Base-by-base conservation (phyloP, 176 grass and related monocot species). In the Otatea glauca region DNA sequence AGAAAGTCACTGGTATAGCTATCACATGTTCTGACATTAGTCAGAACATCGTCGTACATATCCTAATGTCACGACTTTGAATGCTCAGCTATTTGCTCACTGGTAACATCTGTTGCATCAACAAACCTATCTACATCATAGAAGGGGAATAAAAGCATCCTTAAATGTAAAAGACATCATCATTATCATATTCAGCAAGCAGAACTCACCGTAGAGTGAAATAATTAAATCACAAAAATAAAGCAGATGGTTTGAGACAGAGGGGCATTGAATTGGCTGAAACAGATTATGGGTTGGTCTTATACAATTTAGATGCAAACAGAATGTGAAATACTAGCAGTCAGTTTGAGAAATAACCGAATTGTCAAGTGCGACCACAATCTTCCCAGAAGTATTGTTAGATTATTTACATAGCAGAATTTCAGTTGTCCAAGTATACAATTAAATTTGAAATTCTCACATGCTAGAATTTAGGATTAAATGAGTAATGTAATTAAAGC, bases 391-490 rank as follows among this genome's bases (percentile, higher is more conserved):
- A 59, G 58, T 81, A 45, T 4, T 24, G 3, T 17, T 45, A 70
- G 58, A 76, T 84, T 24, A 67, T 72, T 44, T 18, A 47, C 13
- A 50, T 20, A 84, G 8, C 5, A 75, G 3, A 23, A 74, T 2
- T n/a, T 58, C 5, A 3, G 12, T 14, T 61, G 35, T 65, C 20
- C 56, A 70, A 47, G 61, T 39, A 71, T 21, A 27, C 9, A 53
- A 24, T 23, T 64, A 81, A 13, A 43, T 55, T 32, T 77, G 24
- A 77, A 77, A 43, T 48, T 76, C n/a, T 56, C 21, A 76, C 77
- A 70, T 35, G 38, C 55, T 84, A 64, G 20, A 53, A n/a, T 13
- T 24, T 55, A 55, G 20, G 18, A 48, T 25, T 41, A 66, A 49
- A 75, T 53, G 14, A 16, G 3, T 1, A 4, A 43, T 16, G 51